A percentile compares a stretch with the other conserved stretches of the same genome.
These are phyloP conservation scores for Ophiostoma tasmaniense DNA, from an alignment of 2,329 filamentous ascomycete genomes.

Conservation along the genomic window DNA sequence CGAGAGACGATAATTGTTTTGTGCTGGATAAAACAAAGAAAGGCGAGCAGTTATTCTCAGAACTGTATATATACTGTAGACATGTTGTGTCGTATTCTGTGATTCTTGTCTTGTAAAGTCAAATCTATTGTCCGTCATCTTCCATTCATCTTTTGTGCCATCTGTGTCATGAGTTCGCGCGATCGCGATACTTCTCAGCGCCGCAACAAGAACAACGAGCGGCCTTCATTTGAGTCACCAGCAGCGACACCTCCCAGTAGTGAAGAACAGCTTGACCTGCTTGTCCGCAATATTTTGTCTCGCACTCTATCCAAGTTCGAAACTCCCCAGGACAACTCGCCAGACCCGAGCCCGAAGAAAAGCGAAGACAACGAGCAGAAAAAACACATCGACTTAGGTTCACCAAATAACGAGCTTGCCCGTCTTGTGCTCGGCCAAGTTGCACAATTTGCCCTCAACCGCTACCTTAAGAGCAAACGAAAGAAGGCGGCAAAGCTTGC, in stretches of 20 bases:
- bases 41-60: background rate
- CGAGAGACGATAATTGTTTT: background rate
- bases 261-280: slow-evolving; percentile 9
- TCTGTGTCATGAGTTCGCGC: background rate
- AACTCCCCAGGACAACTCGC: background rate
- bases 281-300: slow-evolving; percentile 5
- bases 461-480: slow-evolving; percentile 11
- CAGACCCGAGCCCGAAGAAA: background rate
- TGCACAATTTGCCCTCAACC: slow-evolving; percentile 11
- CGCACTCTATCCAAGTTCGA: slow-evolving; percentile 5
- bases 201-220: background rate
- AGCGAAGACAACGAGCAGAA: background rate
- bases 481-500: background rate
- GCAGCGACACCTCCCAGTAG: background rate
- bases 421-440: slow-evolving; percentile 15
- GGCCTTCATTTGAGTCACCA: background rate
- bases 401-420: slow-evolving; percentile 12
- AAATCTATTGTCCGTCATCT: background rate
- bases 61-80: background rate
- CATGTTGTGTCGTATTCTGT: background rate
- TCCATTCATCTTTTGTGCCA: background rate
- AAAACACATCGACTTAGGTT: background rate
- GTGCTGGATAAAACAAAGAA: background rate
- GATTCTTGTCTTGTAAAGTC: background rate
- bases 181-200: background rate